Conservation (phyloP, 2,329 filamentous ascomycete genomes). For the Xylariaceae sp. region DNA sequence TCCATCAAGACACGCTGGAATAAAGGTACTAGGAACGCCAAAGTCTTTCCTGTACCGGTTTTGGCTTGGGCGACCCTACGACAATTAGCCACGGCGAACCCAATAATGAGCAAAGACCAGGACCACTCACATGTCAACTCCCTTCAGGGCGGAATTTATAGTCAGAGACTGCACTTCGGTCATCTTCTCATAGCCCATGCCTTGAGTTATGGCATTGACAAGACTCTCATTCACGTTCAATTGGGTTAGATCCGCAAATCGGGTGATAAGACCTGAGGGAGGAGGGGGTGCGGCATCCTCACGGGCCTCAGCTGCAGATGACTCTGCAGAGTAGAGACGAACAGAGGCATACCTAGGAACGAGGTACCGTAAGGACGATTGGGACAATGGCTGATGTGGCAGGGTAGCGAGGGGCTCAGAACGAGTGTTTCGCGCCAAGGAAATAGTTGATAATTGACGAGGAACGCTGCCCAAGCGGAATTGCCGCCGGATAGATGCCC, state of each 20-base stretch:
- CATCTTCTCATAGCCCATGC: slow-evolving; percentile 79
- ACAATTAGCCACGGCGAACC: slow-evolving; percentile 25
- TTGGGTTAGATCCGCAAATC: slow-evolving; percentile 43
- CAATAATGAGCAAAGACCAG: background rate
- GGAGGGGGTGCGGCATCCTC: slow-evolving; percentile 14
- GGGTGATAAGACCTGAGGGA: slow-evolving; percentile 31
- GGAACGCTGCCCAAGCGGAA: slow-evolving; percentile 29
- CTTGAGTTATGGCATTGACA: slow-evolving; percentile 62
- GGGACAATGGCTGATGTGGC: slow-evolving; percentile 6
- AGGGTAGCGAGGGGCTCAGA: slow-evolving; percentile 18
- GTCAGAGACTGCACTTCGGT: slow-evolving; percentile 87
- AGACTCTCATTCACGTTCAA: slow-evolving; percentile 60
- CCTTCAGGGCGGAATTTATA: slow-evolving; percentile 73
- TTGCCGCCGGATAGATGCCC: slow-evolving; percentile 31
- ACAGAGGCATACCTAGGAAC: slow-evolving; percentile 18
- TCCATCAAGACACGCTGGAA: slow-evolving; percentile 70
- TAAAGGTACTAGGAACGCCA: slow-evolving; percentile 85
- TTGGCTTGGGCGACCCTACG: slow-evolving; percentile 83
- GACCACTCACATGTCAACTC: slow-evolving; percentile 70
- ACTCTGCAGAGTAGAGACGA: slow-evolving; percentile 27
- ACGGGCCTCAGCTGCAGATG: slow-evolving; percentile 17
- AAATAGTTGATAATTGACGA: slow-evolving; percentile 26
- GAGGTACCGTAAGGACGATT: slow-evolving; percentile 7
- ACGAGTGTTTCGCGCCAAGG: slow-evolving; percentile 21
- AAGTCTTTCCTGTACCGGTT: slow-evolving; percentile 94